Conservation (phyloP, 768 basidiomycete genomes). For the Agaricus subrufescens region DNA sequence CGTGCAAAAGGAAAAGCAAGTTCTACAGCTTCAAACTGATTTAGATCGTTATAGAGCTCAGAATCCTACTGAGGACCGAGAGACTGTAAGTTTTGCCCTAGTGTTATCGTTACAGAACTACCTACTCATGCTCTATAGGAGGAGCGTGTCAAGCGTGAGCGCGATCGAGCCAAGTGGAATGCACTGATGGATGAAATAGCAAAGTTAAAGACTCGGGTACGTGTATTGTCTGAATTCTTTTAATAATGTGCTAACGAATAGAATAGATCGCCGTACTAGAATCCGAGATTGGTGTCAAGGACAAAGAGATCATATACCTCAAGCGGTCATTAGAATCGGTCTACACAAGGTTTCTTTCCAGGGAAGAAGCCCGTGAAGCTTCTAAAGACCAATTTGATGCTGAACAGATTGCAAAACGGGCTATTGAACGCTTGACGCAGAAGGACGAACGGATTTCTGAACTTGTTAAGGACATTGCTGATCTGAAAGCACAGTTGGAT, state of each 20-base stretch:
- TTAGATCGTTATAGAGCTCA: constrained; percentile 58
- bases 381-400: constrained; percentile 54
- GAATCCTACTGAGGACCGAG: constrained; percentile 51
- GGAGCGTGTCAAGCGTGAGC: constrained; percentile 69
- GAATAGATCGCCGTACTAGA: constrained; percentile 54
- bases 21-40: constrained; percentile 67
- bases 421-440: constrained; percentile 62
- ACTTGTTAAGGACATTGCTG: constrained; percentile 45
- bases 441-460: constrained; percentile 62
- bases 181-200: constrained; percentile 70
- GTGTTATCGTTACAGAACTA: not conserved
- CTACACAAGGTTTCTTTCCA: constrained; percentile 68
- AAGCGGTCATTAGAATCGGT: constrained; percentile 88
- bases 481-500: constrained; percentile 46
- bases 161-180: constrained; percentile 71
- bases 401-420: constrained; percentile 61
- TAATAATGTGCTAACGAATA: not conserved
- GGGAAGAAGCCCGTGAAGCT: constrained; percentile 47
- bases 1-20: constrained; percentile 82
- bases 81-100: constrained; percentile 43
- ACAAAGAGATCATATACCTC: constrained; percentile 72
- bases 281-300: constrained; percentile 40
- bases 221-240: constrained; percentile 12
- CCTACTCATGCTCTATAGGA: constrained; percentile 40
- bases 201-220: constrained; percentile 64